phyloP scores from a whole-genome alignment of 139 green algal genomes.

The Chlamydomonas eustigma region DNA sequence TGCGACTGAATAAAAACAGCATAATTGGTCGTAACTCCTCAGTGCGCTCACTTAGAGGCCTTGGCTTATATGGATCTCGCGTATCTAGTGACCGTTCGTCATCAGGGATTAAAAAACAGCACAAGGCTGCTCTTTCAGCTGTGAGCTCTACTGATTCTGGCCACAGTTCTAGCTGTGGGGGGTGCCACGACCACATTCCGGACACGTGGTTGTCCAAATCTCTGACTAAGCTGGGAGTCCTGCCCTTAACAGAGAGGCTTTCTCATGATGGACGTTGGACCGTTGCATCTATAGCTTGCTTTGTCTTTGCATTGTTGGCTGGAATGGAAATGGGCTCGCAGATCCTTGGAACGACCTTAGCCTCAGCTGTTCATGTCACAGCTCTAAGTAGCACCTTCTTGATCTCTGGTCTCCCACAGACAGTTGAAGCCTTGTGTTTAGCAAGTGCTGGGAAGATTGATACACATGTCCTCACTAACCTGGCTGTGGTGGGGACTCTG shows the following conservation, averaged over 20 bases:
- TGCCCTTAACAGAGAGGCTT: slow-evolving; percentile 34
- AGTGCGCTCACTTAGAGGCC: too few species aligned
- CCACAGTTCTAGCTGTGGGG: too few species aligned
- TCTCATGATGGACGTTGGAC: slow-evolving; percentile 31
- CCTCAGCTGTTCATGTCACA: not conserved
- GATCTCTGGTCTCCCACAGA: slow-evolving; percentile 42
- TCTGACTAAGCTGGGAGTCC: slow-evolving; percentile 33
- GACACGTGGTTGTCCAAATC: slow-evolving; percentile 33
- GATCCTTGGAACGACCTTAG: slow-evolving; percentile 13
- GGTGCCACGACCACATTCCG: not conserved
- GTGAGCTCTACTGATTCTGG: too few species aligned
- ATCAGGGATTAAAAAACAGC: too few species aligned
- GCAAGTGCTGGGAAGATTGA: slow-evolving; percentile 49
- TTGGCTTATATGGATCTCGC: too few species aligned
- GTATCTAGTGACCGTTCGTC: too few species aligned
- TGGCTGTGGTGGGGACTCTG: slow-evolving; percentile 68
- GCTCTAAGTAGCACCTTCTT: slow-evolving; percentile 33
- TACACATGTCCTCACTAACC: slow-evolving; percentile 82
- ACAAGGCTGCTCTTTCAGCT: too few species aligned
- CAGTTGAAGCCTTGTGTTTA: slow-evolving; percentile 30
- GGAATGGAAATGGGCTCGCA: slow-evolving; percentile 9
- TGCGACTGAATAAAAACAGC: too few species aligned
- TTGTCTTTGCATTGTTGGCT: slow-evolving; percentile 30
- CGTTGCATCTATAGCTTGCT: slow-evolving; percentile 27
- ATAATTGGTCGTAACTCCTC: too few species aligned